Evolutionary conservation across 371 early-diverging fungal genomes (phyloP), one percentile per base, ranked within the genome.

Genomic region (Mortierella sp.): DNA sequence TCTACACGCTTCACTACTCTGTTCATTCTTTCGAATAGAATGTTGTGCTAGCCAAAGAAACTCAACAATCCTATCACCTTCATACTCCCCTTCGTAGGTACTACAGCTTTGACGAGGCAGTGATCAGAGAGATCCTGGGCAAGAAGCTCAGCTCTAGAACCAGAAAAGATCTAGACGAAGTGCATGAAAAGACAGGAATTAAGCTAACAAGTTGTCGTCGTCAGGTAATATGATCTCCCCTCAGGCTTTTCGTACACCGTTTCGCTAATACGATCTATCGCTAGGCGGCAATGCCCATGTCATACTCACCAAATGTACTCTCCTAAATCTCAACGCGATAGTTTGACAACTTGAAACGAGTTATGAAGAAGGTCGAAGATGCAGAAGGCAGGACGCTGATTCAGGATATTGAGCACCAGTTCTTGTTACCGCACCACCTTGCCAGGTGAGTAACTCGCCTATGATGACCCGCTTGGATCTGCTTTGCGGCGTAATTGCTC

Each of bases 321-420:
- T 44, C 21, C 38, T 11, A 3, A 0, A 0, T 55, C 16, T 55
- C 55, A 32, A 21, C 24, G n/a, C 24, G 2, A 21, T 71, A 88
- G 93, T 93, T 94, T 89, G 93, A 93, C 78, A 94, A 94, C 79
- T 60, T 94, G 46, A 93, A 92, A 84, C 72, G 94, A 51, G 89
- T 94, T 24, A 89, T 88, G 85, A 93, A 91, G 74, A 79, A 89
- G 43, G 89, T 92, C 12, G 93, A 94, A 72, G 93, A 94, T 75
- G 81, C 88, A 71, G 92, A 92, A 54, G 91, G 89, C 72, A 75
- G 84, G 68, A 86, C 88, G 11, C 80, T 93, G 65, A 79, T 88
- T 1, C 74, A 76, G 55, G 83, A 88, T 35, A 89, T 93, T 60
- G 87, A 87, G 71, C 72, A 75, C 58, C 89, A 91, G n/a, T 93